phyloP scores from a whole-genome alignment of 2,329 filamentous ascomycete species.

The Knufia petricola region DNA sequence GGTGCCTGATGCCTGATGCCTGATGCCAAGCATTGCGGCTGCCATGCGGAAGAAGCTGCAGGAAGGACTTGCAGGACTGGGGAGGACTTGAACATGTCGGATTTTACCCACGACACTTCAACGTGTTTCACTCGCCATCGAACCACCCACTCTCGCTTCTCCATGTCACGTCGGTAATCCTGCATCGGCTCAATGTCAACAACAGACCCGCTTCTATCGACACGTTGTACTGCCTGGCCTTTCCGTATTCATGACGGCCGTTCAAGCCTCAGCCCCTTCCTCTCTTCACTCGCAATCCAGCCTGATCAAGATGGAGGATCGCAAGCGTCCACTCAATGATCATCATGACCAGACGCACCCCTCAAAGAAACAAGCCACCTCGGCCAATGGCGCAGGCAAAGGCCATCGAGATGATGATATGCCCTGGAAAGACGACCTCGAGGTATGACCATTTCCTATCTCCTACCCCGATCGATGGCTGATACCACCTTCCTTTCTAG shows the following conservation, averaged over 20 bases:
- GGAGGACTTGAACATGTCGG: not conserved
- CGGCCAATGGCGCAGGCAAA: conserved; percentile 59
- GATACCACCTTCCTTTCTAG: conserved; percentile 37
- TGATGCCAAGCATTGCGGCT: not conserved
- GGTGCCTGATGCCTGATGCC: no score
- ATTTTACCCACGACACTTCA: not conserved
- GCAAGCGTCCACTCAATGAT: conserved; percentile 84
- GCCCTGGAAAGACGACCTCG: conserved; percentile 61
- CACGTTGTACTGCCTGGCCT: conserved; percentile 3
- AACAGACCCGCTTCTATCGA: conserved; percentile 1
- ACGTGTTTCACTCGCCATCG: conserved; percentile 1
- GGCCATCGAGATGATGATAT: conserved; percentile 58
- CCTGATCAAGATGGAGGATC: conserved; percentile 96
- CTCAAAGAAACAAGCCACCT: conserved; percentile 73
- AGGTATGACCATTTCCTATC: conserved; percentile 49
- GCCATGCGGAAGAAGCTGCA: not conserved
- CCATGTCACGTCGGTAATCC: not conserved
- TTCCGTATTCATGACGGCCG: conserved; percentile 75
- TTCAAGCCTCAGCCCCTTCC: conserved; percentile 60
- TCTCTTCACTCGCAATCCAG: conserved; percentile 56
- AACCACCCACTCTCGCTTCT: not conserved
- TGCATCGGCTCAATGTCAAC: conserved; percentile 8
- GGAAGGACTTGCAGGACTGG: no score
- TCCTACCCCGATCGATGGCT: conserved; percentile 2
- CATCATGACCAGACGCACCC: conserved; percentile 78